These are phyloP conservation scores for Ophiostoma angusticollis DNA, from an alignment of 2,329 filamentous ascomycete species.

Conservation along the genomic window DNA sequence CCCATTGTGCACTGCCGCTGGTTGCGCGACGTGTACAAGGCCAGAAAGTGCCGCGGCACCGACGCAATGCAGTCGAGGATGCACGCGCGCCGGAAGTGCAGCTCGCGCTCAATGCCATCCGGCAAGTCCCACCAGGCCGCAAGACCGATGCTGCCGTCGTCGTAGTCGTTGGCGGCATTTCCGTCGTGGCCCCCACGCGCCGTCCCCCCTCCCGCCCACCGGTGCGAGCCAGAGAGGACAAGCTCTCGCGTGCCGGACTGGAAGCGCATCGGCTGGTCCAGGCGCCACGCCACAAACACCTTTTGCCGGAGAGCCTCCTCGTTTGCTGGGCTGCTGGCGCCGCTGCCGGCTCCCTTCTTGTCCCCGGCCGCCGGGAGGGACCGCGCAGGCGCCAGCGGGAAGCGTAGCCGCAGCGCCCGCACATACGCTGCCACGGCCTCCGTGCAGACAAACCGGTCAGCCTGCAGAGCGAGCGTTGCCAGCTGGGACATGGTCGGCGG, in stretches of 20 bases:
- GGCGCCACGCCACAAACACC: conserved; percentile 50
- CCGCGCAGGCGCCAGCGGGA: conserved; percentile 21
- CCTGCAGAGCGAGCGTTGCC: conserved; percentile 55
- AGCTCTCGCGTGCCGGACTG: conserved; percentile 51
- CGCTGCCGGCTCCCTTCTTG: conserved; percentile 14
- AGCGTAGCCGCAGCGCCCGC: conserved; percentile 39
- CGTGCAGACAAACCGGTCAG: conserved; percentile 60
- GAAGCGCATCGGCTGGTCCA: conserved; percentile 49
- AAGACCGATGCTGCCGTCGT: conserved; percentile 17
- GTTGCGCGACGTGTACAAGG: conserved; percentile 52
- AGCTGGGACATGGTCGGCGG: conserved; percentile 46
- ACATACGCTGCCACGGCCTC: conserved; percentile 41
- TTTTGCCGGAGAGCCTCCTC: conserved; percentile 60
- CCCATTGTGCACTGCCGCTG: conserved; percentile 56
- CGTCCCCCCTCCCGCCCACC: conserved; percentile 40
- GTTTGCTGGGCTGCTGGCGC: conserved; percentile 13
- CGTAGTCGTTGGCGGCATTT: conserved; percentile 18
- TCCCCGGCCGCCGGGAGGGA: conserved; percentile 1
- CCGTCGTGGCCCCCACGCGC: conserved; percentile 21
- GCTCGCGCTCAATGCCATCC: conserved; percentile 52
- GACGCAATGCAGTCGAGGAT: conserved; percentile 59
- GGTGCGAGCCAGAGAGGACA: conserved; percentile 50
- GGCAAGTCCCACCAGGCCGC: conserved; percentile 62
- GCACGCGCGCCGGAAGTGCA: conserved; percentile 51
- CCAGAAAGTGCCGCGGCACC: conserved; percentile 54